Base-by-base conservation (phyloP, 2,329 filamentous ascomycete genomes). In the Alternaria sp. region DNA sequence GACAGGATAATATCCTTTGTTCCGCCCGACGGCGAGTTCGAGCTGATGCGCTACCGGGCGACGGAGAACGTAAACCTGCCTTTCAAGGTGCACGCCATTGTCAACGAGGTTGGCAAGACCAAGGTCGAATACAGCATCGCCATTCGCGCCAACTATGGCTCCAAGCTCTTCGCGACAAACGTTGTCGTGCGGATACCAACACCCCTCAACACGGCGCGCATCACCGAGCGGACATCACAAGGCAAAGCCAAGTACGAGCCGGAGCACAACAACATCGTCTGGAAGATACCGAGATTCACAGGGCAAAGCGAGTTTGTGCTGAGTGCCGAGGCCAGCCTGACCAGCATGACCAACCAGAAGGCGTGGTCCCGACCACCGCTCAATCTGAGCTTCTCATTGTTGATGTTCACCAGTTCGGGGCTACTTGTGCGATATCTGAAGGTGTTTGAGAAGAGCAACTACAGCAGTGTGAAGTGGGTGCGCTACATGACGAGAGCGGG, bases 111-210 rank as follows among this genome's bases (percentile, higher is more conserved):
- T 63, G 95, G 96, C 69, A 96, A 96, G 77, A 96, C 93, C 45
- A 98, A 97, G 81, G 96, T 99, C 64, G 96, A 99, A 82, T 99
- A 98, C 84, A 97, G 93, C 83, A 97, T 99, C 74, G 93, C 93
- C 57, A 94, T 99, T 76, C 94, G 96, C 77, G 94, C 96, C 69
- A 99, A 99, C 82, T 99, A 97, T 76, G 94, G 94, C 59, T 88
- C 90, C 73, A 99, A 99, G 80, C 88, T 99, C 25, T 99, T 98
- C 75, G 96, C 96, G 11, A 98, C 96, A 30, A 99, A 98, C 75
- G 96, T 99, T 26, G 86, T 97, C 40, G 89, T 99, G 57, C 91
- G 93, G 69, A 96, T 99, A 72, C 96, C 96, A 0, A 98, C 96
- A 5, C 96, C 96, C 12, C 87, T 99, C 57, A 99, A 99, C 83